Conservation (phyloP, 768 basidiomycete species). For the Mycena albidolilacea region DNA sequence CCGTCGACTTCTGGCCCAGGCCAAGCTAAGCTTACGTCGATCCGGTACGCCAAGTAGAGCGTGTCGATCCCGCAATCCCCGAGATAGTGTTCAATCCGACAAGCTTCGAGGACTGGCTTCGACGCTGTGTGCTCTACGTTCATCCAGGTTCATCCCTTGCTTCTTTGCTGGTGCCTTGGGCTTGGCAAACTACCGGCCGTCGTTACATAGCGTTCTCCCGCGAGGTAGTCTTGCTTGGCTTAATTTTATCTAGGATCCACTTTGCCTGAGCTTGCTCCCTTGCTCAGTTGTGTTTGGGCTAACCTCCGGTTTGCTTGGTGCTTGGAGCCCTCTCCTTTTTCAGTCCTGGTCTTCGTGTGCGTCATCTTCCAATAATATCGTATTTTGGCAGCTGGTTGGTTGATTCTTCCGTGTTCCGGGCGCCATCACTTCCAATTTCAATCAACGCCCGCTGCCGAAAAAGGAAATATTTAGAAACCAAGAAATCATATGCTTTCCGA, state of each 20-base stretch:
- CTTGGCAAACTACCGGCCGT: not conserved
- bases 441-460: constrained; percentile 3
- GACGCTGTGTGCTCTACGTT: no score
- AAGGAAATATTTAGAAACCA: constrained; percentile 1
- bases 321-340: not conserved
- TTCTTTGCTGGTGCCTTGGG: not conserved
- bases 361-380: not conserved
- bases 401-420: not conserved
- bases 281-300: not conserved
- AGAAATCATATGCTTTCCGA: not conserved
- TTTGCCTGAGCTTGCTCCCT: no score
- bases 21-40: not conserved
- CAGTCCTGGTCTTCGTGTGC: not conserved
- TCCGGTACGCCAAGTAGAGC: not conserved
- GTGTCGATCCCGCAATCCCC: not conserved
- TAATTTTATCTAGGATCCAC: no score
- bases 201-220: not conserved
- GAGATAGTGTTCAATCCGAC: not conserved
- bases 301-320: no score
- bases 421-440: no score
- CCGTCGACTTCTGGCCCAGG: not conserved
- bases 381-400: not conserved
- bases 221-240: not conserved
- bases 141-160: no score
- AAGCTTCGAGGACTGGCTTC: no score